Base-by-base conservation (phyloP, 225 moss, liverwort and hornwort genomes). In the Marchantia paleacea region DNA sequence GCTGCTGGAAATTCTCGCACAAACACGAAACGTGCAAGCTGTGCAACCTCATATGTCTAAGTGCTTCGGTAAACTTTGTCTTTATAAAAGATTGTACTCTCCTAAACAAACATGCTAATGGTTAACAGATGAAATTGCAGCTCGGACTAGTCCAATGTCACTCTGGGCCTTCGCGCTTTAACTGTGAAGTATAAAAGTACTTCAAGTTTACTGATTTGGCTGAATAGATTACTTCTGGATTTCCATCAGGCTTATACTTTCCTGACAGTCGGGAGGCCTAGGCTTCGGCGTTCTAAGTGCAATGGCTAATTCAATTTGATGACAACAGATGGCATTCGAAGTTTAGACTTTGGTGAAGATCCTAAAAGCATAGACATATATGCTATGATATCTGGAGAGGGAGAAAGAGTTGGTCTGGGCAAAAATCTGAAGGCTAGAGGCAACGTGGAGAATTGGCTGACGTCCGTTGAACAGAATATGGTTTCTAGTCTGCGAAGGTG, bases 11-110 rank as follows among this genome's bases (percentile, higher is more conserved):
- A 93, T 97, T 52, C 87, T 97, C 76, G 94, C 97, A 10, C 97
- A 97, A 85, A 97, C 97, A 66, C 83, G 97, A 79, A 97, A 94
- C 30, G 97, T 93, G 3, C 97, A 97, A 89, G 90, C 93, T 7
- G 97, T 97, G 57, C 97, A 97, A 77, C 93, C 94, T 26, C 97
- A 97, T 61, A 97, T 97, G 94, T 91, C 91, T 6, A 97, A 94
- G 80, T 97, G 94, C 48, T 97, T 97, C 82, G 97, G 96, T 97
- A 83, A 52, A 0, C 7, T 67, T 28, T 31, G 20, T 52, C 11
- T 39, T 39, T 39, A 39, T 39, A 5, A 39, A 39, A 39, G 39
- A 39, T 39, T 29, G 50, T 52, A 22, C 50, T n/a, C 51, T 47
- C 72, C 72, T 12, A 10, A 72, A 48, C 11, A n/a, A 20, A 50